Conservation (phyloP, 257 asterid species). For the Capsicum rhomboideum region DNA sequence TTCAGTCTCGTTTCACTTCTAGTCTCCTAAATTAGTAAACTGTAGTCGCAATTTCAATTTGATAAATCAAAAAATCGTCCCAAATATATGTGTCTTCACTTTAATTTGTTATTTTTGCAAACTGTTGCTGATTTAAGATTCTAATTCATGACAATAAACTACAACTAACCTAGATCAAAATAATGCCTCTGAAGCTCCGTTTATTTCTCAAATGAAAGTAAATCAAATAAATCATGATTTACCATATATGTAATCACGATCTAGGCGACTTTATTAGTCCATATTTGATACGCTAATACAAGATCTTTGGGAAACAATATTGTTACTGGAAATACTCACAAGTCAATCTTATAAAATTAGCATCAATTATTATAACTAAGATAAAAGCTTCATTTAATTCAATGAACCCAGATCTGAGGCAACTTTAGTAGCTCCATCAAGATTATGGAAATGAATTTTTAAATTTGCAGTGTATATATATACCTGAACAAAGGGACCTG, state of each 20-base stretch:
- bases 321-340: neutral
- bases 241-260: neutral
- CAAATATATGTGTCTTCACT: too few species aligned
- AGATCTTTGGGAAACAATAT: neutral
- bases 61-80: too few species aligned
- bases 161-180: too few species aligned
- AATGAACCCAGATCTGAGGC: neutral
- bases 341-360: neutral
- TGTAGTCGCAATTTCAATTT: too few species aligned
- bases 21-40: too few species aligned
- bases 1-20: too few species aligned
- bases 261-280: neutral
- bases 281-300: neutral
- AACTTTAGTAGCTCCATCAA: neutral
- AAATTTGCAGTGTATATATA: neutral
- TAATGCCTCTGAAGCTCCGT: neutral
- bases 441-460: neutral
- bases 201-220: neutral
- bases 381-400: neutral
- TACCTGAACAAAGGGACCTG: constrained; percentile 98
- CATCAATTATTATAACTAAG: neutral
- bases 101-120: too few species aligned
- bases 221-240: neutral
- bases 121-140: too few species aligned
- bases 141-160: too few species aligned